phyloP scores from a whole-genome alignment of 352 stramenopile species.

The Pythium aphanidermatum region DNA sequence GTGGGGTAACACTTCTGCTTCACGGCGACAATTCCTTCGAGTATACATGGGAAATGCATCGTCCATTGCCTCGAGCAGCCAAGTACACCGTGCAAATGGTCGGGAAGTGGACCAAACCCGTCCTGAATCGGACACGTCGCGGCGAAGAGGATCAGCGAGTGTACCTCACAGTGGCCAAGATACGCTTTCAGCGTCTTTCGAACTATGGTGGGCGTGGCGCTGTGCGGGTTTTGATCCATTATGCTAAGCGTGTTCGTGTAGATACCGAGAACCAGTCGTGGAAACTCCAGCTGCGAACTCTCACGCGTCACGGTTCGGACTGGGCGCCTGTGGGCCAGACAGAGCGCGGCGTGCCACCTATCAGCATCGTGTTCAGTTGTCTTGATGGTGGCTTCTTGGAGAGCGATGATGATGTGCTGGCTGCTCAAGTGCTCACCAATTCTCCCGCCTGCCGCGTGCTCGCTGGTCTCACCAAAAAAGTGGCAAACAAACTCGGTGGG shows the following conservation, averaged over 20 bases:
- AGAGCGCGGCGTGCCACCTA: slow-evolving; percentile 57
- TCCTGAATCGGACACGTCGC: slow-evolving; percentile 67
- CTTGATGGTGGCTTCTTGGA: slow-evolving; percentile 30
- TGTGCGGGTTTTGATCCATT: not conserved
- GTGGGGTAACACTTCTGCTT: slow-evolving; percentile 28
- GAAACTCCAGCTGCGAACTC: slow-evolving; percentile 62
- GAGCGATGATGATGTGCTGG: slow-evolving; percentile 38
- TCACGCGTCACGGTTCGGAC: slow-evolving; percentile 67
- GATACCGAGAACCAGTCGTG: slow-evolving; percentile 46
- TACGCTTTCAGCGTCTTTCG: slow-evolving; percentile 67
- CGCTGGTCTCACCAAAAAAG: slow-evolving; percentile 76
- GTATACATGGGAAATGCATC: slow-evolving; percentile 63
- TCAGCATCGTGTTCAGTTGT: slow-evolving; percentile 59
- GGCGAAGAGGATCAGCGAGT: slow-evolving; percentile 69
- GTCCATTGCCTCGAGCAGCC: slow-evolving; percentile 45
- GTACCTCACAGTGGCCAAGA: slow-evolving; percentile 44
- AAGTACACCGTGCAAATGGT: slow-evolving; percentile 66
- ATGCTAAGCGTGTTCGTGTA: slow-evolving; percentile 8
- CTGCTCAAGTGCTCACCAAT: slow-evolving; percentile 52
- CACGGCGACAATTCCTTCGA: slow-evolving; percentile 82
- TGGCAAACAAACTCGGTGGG: slow-evolving; percentile 72
- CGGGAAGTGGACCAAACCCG: slow-evolving; percentile 60
- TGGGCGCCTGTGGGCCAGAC: slow-evolving; percentile 59
- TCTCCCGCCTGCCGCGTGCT: slow-evolving; percentile 69
- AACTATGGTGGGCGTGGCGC: slow-evolving; percentile 46